Percentiles rank a stretch among this genome's conserved stretches.
phyloP scores from a whole-genome alignment of 2,329 filamentous ascomycete genomes.

The Ophiostoma sp. region DNA sequence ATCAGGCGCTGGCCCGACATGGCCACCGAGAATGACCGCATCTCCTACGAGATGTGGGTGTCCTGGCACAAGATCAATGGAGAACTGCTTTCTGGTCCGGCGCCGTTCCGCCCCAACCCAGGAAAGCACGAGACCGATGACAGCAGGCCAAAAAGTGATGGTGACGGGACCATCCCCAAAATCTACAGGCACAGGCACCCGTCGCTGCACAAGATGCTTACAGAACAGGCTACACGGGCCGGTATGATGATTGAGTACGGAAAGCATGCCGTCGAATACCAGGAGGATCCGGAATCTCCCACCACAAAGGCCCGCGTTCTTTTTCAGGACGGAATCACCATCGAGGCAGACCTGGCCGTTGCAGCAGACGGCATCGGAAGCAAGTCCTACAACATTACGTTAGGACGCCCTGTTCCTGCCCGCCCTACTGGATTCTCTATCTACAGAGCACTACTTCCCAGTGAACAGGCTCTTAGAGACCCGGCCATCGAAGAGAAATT shows the following conservation, averaged over 20 bases:
- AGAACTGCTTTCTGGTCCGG: background rate
- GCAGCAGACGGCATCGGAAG: background rate
- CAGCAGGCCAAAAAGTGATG: background rate
- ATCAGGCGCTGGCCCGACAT: background rate
- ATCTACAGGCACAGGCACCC: background rate
- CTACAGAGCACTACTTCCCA: background rate
- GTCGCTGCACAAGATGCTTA: background rate
- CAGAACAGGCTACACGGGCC: background rate
- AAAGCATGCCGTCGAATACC: background rate
- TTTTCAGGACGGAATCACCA: background rate
- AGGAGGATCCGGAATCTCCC: background rate
- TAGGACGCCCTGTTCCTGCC: background rate
- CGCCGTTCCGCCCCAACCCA: background rate
- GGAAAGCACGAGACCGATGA: background rate
- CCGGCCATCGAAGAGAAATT: background rate
- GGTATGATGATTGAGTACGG: background rate
- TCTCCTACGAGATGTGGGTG: background rate
- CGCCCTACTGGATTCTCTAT: background rate
- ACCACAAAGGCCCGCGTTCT: background rate
- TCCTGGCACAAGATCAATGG: background rate
- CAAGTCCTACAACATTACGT: background rate
- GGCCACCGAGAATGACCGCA: background rate
- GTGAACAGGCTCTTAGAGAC: background rate
- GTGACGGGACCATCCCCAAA: background rate
- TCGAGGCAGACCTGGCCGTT: background rate